Evolutionary conservation across 1,284 basidiomycete genomes (phyloP), one percentile per base, ranked within the genome.

Genomic region (Marasmius tenuissimus): DNA sequence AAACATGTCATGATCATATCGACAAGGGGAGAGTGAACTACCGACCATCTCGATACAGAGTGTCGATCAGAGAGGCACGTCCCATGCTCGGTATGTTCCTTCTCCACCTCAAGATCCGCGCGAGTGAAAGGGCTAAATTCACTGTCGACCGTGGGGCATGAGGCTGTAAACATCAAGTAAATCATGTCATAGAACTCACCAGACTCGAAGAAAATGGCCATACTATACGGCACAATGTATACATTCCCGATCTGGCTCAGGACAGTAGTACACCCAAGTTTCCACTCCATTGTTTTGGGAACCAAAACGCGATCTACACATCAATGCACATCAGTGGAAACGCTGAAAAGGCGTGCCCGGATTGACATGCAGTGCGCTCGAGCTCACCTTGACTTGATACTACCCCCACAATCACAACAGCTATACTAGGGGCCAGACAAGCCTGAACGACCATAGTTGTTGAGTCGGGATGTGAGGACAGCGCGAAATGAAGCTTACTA

Each of bases 241-340:
- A 54, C n/a, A n/a, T 54, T 54, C 16, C 52, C 52, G 34, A 54
- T 54, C 52, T 54, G 52, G 34, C 52, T 54, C 34, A 54, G 16
- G 34, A 54, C 34, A 37, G 35, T 34, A 8, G 3, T 38, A n/a
- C 52, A 54, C 18, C 37, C 16, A 4, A 27, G 27, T 27, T 27
- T 20, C 37, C 16, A 34, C 12, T 18, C 14, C 12, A 8, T 35
- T 27, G 50, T 22, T 33, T 11, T 18, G 10, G 34, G 34, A 51
- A 33, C 50, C 33, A 54, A 54, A n/a, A 20, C 20, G 14, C 16
- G 45, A 47, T 47, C 45, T 47, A 18, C 20, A 8, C 8, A 47
- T 1, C n/a, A n/a, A 20, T 16, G 40, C 6, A 47, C 45, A 8
- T 27, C 27, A 27, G 27, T 27, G 27, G 27, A 27, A 20, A 47